These are phyloP conservation scores for Pseudopithomyces maydicus DNA, from an alignment of 2,329 filamentous ascomycete species.

Conservation along the genomic window DNA sequence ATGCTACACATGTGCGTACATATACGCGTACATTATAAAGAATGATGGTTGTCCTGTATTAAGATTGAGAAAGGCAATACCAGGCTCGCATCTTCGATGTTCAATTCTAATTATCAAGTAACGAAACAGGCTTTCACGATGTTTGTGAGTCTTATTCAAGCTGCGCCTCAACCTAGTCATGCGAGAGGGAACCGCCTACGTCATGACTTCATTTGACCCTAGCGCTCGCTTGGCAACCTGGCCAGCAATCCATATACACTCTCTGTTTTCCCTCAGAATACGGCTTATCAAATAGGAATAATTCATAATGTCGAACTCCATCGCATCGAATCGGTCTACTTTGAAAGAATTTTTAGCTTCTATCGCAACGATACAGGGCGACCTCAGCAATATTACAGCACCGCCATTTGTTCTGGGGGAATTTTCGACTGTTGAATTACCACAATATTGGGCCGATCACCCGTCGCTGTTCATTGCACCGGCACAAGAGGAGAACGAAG, in stretches of 20 bases:
- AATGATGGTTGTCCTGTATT: too few relatives aligned
- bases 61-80: too few relatives aligned
- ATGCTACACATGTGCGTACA: too few relatives aligned
- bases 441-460: conserved; percentile 54
- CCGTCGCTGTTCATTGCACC: conserved; percentile 53
- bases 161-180: not conserved
- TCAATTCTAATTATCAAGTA: too few relatives aligned
- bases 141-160: too few relatives aligned
- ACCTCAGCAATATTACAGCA: conserved; percentile 53
- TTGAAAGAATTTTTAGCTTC: conserved; percentile 43
- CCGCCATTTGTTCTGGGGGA: conserved; percentile 53
- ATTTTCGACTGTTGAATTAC: conserved; percentile 53
- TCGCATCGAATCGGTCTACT: conserved; percentile 34
- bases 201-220: conserved; percentile 9
- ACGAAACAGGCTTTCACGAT: too few relatives aligned
- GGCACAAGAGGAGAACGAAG: conserved; percentile 46
- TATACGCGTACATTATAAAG: too few relatives aligned
- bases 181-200: not conserved
- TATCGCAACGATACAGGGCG: conserved; percentile 53
- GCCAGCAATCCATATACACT: not conserved
- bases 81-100: too few relatives aligned
- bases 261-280: not conserved
- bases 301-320: conserved; percentile 24
- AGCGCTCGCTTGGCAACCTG: not conserved
- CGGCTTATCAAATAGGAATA: too few relatives aligned